Conservation (phyloP, 2,329 filamentous ascomycete genomes). For the Ascomycota sp. region DNA sequence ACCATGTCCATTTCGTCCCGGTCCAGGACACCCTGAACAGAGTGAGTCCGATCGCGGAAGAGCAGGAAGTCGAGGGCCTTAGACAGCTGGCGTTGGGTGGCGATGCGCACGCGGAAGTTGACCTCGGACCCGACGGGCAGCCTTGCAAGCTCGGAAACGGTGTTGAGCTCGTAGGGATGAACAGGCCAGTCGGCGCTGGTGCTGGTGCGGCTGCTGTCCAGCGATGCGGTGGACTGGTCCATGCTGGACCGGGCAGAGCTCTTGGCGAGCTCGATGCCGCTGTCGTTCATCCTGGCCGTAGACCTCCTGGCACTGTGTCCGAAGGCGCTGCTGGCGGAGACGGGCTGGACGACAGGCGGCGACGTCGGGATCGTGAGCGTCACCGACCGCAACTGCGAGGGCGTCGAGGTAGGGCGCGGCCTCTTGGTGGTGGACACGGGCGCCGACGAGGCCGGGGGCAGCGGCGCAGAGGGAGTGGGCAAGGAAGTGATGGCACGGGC, state of each 20-base stretch:
- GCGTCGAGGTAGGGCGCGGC: no score
- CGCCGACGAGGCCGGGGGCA: no score
- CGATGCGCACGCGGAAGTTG: slow-evolving; percentile 20
- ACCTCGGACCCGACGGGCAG: slow-evolving; percentile 18
- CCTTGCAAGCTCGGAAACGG: slow-evolving; percentile 15
- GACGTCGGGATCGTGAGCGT: no score
- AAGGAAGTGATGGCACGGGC: no score
- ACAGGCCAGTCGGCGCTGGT: slow-evolving; percentile 17
- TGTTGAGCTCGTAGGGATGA: slow-evolving; percentile 19
- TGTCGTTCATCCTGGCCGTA: slow-evolving; percentile 14
- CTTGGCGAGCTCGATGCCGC: slow-evolving; percentile 10
- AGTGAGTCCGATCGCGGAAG: slow-evolving; percentile 65
- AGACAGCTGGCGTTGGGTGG: slow-evolving; percentile 60
- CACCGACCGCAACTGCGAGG: no score
- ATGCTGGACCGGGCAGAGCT: slow-evolving; percentile 11
- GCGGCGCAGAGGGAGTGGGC: no score
- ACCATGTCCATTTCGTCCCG: slow-evolving; percentile 47
- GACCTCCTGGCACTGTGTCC: no score
- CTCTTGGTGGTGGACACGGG: no score
- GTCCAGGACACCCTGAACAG: slow-evolving; percentile 62
- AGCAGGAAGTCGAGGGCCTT: slow-evolving; percentile 68
- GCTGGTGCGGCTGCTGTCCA: slow-evolving; percentile 17
- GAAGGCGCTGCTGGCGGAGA: no score
- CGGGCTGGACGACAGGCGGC: no score
- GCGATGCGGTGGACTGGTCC: slow-evolving; percentile 9